These are phyloP conservation scores for Paecilomyces variotii DNA, from an alignment of 2,329 filamentous ascomycete species.

Conservation along the genomic window DNA sequence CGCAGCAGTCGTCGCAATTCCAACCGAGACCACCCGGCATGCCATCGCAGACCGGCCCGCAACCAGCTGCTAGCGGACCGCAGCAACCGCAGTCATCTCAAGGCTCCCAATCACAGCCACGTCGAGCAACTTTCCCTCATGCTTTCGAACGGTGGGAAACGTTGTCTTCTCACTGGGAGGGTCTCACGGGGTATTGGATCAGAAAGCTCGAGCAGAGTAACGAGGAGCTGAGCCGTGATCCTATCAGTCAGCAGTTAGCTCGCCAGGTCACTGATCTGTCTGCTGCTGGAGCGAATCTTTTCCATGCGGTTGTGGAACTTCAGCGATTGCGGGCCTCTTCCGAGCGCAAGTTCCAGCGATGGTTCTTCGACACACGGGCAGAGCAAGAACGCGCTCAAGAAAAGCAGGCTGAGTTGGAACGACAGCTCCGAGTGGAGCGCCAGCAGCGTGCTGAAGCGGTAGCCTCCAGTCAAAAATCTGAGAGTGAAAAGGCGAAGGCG, in stretches of 20 bases:
- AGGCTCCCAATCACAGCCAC: conserved; percentile 22
- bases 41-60: conserved; percentile 13
- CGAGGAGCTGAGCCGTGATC: conserved; percentile 72
- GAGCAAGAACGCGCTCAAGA: conserved; percentile 83
- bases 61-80: conserved; percentile 11
- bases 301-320: conserved; percentile 93
- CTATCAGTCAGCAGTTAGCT: conserved; percentile 78
- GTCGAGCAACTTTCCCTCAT: conserved; percentile 74
- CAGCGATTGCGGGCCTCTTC: conserved; percentile 90
- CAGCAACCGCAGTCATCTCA: conserved; percentile 6
- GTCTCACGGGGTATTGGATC: conserved; percentile 95
- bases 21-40: conserved; percentile 7
- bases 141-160: conserved; percentile 98
- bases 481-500: conserved; percentile 59
- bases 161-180: conserved; percentile 95
- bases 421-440: conserved; percentile 65
- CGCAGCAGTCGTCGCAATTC: conserved; percentile 6
- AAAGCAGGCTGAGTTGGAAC: conserved; percentile 70
- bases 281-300: conserved; percentile 90
- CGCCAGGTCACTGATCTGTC: conserved; percentile 96
- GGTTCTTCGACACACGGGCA: conserved; percentile 91
- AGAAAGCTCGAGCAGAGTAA: conserved; percentile 84
- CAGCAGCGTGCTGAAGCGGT: conserved; percentile 60
- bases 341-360: conserved; percentile 94
- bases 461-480: conserved; percentile 56